Conservation (phyloP, 352 stramenopile genomes). For the Discostella stelligera region DNA sequence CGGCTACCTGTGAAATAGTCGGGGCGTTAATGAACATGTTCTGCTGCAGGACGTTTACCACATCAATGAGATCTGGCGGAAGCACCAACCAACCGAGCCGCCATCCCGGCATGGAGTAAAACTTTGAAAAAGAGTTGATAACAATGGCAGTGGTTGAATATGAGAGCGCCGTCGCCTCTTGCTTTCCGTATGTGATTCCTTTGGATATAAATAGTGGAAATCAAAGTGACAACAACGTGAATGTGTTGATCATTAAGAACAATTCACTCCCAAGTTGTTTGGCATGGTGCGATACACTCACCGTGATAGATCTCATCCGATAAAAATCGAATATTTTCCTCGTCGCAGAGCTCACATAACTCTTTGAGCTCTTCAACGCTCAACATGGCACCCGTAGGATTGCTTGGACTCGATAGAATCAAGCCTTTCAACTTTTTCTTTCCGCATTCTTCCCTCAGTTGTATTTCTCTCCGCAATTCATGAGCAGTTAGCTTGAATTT, state of each 20-base stretch:
- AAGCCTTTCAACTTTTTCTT: conserved; percentile 72
- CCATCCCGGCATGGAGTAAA: conserved; percentile 86
- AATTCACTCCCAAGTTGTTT: not conserved
- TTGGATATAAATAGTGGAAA: not conserved
- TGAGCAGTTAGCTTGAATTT: conserved; percentile 82
- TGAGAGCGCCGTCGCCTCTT: conserved; percentile 73
- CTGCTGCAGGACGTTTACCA: conserved; percentile 83
- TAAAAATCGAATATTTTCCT: conserved; percentile 81
- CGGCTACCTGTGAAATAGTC: conserved; percentile 83
- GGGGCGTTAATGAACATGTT: conserved; percentile 88
- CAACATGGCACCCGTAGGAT: conserved; percentile 85
- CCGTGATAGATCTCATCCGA: conserved; percentile 87
- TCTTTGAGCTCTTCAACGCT: conserved; percentile 74
- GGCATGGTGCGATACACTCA: not conserved
- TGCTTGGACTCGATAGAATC: conserved; percentile 80
- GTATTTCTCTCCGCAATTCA: conserved; percentile 72
- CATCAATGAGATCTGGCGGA: conserved; percentile 67
- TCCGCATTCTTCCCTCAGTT: conserved; percentile 41
- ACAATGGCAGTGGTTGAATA: conserved; percentile 74
- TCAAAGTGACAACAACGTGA: not conserved
- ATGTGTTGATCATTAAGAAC: not conserved
- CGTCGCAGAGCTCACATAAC: conserved; percentile 77
- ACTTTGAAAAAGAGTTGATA: conserved; percentile 87
- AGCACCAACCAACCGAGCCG: conserved; percentile 85
- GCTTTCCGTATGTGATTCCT: conserved; percentile 82